phyloP scores from a whole-genome alignment of 805 yeast genomes.

The Pichia paraexigua region DNA sequence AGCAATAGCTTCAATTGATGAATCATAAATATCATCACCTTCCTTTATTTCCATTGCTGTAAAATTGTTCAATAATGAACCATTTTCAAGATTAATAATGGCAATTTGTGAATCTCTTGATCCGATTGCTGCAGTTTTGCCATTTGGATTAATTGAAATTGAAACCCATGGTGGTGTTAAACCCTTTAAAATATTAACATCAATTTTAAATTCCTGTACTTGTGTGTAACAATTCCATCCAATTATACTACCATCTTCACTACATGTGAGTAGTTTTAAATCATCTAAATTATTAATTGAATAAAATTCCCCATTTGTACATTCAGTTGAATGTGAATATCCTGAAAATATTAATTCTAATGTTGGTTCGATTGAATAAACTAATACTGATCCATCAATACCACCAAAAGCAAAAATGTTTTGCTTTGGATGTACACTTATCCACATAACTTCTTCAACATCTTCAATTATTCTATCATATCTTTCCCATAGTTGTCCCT shows the following conservation, averaged over 20 bases:
- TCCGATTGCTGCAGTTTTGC: conserved; percentile 63
- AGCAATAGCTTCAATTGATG: conserved; percentile 70
- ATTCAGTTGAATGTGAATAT: conserved; percentile 71
- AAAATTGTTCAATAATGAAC: conserved; percentile 58
- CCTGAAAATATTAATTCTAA: conserved; percentile 71
- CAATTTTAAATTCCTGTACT: conserved; percentile 58
- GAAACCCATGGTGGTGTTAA: conserved; percentile 85
- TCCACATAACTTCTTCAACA: conserved; percentile 85
- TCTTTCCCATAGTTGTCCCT: conserved; percentile 77
- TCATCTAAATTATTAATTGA: conserved; percentile 49
- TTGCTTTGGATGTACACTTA: conserved; percentile 69
- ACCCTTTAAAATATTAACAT: conserved; percentile 62
- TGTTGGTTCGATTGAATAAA: conserved; percentile 62
- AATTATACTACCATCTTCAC: conserved; percentile 81
- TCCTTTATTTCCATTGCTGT: conserved; percentile 53
- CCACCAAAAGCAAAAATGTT: conserved; percentile 85
- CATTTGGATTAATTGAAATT: conserved; percentile 38
- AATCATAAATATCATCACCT: conserved; percentile 52
- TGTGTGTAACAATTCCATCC: conserved; percentile 87
- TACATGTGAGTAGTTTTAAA: conserved; percentile 60
- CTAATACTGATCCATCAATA: conserved; percentile 91
- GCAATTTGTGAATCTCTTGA: conserved; percentile 82
- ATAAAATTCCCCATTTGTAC: conserved; percentile 73
- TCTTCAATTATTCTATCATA: conserved; percentile 47
- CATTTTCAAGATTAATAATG: conserved; percentile 68